Evolutionary conservation across 176 grass and related monocot species (phyloP).

Genomic region (Aegilops speltoides): DNA sequence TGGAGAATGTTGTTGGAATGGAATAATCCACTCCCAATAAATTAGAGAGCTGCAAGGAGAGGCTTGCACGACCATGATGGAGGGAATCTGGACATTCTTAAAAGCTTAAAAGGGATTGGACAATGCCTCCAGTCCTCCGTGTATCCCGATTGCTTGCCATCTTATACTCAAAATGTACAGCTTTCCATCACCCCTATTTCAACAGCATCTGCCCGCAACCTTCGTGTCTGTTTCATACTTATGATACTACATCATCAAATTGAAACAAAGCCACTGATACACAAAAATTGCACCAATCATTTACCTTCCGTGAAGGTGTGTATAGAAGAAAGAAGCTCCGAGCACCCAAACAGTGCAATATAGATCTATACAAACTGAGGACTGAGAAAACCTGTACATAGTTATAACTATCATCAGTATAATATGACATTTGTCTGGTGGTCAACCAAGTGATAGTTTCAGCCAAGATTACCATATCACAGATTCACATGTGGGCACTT

Average conservation of each 20-base stretch:
- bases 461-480: not conserved
- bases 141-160: constrained; percentile 2
- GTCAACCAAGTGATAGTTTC: not conserved
- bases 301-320: not conserved
- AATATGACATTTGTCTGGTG: not conserved
- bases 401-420: not conserved
- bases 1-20: constrained; percentile 30
- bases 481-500: not conserved
- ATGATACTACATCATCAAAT: not conserved
- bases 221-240: not conserved
- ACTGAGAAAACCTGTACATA: constrained; percentile 6
- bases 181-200: constrained; percentile 20
- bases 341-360: not conserved
- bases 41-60: constrained; percentile 18
- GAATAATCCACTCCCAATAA: constrained; percentile 35
- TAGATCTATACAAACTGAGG: not conserved
- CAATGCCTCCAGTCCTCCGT: not conserved
- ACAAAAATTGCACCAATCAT: not conserved
- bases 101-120: constrained; percentile 22
- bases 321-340: constrained; percentile 3
- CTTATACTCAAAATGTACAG: constrained; percentile 6
- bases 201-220: constrained; percentile 15
- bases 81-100: constrained; percentile 37
- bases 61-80: constrained; percentile 46
- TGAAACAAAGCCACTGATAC: not conserved